These are phyloP conservation scores for Astrocystis sublimbata DNA, from an alignment of 495 filamentous ascomycete genomes.

Conservation along the genomic window DNA sequence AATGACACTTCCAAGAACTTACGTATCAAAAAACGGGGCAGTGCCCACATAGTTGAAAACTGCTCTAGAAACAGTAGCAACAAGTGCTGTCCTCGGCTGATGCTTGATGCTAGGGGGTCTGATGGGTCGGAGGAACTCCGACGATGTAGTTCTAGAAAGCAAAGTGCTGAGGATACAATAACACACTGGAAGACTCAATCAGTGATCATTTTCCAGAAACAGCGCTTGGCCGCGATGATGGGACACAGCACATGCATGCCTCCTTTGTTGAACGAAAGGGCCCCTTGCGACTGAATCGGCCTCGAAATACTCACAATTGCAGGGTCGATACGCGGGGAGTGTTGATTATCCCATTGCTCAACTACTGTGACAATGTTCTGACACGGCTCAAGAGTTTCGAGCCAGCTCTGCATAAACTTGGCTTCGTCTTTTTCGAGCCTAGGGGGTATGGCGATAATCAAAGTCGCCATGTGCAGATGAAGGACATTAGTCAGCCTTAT, in stretches of 20 bases:
- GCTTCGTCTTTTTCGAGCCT: slow-evolving; percentile 13
- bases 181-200: slow-evolving; percentile 9
- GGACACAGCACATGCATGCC: background rate
- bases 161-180: slow-evolving; percentile 23
- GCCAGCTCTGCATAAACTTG: slow-evolving; percentile 21
- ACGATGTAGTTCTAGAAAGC: slow-evolving; percentile 23
- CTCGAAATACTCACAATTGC: slow-evolving; percentile 16
- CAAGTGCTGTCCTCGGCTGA: slow-evolving; percentile 18
- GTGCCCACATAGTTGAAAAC: slow-evolving; percentile 26
- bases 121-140: slow-evolving; percentile 10
- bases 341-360: slow-evolving; percentile 28
- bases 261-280: background rate
- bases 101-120: background rate
- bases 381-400: slow-evolving; percentile 20
- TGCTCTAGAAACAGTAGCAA: slow-evolving; percentile 26
- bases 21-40: slow-evolving; percentile 24
- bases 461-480: slow-evolving; percentile 23
- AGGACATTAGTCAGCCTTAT: slow-evolving; percentile 26
- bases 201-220: background rate
- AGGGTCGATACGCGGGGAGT: slow-evolving; percentile 25
- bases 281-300: background rate
- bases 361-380: slow-evolving; percentile 23
- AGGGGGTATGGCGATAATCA: slow-evolving; percentile 15
- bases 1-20: background rate
- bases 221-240: background rate